Conservation (phyloP, 2,329 filamentous ascomycete genomes). For the Didymella arachidicola region DNA sequence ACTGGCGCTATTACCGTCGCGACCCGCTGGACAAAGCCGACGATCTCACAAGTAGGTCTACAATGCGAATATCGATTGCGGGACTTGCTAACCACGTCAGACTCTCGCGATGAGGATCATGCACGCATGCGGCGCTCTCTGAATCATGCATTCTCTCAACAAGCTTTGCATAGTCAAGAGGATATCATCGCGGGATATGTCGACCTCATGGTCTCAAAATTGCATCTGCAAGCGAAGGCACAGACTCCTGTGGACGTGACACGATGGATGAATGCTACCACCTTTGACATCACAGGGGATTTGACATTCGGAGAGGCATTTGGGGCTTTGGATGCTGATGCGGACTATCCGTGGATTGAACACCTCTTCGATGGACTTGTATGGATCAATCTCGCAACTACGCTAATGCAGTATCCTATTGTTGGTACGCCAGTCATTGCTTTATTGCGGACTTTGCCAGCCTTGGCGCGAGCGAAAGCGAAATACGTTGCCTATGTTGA, state of each 20-base stretch:
- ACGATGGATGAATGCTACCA: slow-evolving; percentile 27
- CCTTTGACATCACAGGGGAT: slow-evolving; percentile 41
- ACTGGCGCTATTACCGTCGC: not conserved
- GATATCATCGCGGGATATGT: not conserved
- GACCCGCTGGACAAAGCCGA: not conserved
- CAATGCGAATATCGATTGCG: too few relatives aligned
- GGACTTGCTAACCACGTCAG: not conserved
- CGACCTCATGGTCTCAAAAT: not conserved
- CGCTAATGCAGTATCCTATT: not conserved
- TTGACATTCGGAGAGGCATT: slow-evolving; percentile 46
- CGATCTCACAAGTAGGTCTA: not conserved
- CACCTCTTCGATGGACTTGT: slow-evolving; percentile 36
- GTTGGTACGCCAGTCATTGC: not conserved
- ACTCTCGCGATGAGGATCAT: not conserved
- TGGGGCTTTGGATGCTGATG: slow-evolving; percentile 37
- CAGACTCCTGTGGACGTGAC: slow-evolving; percentile 23
- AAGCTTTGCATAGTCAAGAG: slow-evolving; percentile 1
- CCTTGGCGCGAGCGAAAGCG: not conserved
- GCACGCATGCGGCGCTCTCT: not conserved
- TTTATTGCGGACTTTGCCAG: not conserved
- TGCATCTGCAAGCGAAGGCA: not conserved
- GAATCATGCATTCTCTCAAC: not conserved
- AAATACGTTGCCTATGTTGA: not conserved
- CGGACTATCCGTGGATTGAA: slow-evolving; percentile 46
- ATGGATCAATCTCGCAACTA: slow-evolving; percentile 24